Evolutionary conservation across 352 stramenopile species (phyloP).

Genomic region (Elongisporangium anandrum): DNA sequence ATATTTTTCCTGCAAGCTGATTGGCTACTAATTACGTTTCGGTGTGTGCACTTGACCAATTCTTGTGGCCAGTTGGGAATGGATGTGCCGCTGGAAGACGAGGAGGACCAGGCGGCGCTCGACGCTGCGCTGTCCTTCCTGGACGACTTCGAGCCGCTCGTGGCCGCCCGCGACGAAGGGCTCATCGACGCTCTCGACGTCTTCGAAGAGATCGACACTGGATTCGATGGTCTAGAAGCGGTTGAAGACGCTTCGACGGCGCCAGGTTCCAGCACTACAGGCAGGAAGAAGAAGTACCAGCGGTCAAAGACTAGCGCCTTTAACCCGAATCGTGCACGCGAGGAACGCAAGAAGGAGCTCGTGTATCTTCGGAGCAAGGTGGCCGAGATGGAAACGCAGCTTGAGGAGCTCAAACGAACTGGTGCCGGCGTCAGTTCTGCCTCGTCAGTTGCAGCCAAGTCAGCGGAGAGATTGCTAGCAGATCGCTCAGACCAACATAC

Average conservation of each 20-base stretch:
- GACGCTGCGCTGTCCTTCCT: slow-evolving; percentile 27
- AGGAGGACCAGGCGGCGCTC: slow-evolving; percentile 25
- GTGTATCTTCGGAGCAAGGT: slow-evolving; percentile 24
- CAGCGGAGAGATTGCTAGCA: background rate
- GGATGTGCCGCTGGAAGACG: slow-evolving; percentile 11
- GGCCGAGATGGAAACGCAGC: slow-evolving; percentile 23
- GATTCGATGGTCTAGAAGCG: background rate
- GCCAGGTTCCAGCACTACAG: too few relatives aligned
- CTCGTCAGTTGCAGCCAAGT: background rate
- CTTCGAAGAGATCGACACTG: too few relatives aligned
- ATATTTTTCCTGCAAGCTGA: background rate
- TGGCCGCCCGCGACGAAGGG: too few relatives aligned
- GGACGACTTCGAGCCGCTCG: slow-evolving; percentile 14
- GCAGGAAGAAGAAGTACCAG: background rate
- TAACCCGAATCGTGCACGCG: background rate
- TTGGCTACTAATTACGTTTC: background rate
- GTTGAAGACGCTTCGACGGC: too few relatives aligned
- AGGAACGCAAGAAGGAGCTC: slow-evolving; percentile 8
- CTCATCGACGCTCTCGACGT: too few relatives aligned
- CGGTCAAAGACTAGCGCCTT: background rate
- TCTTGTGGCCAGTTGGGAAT: slow-evolving; percentile 8
- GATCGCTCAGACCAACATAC: too few relatives aligned
- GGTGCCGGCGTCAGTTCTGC: background rate
- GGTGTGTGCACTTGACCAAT: too few relatives aligned
- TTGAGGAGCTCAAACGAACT: slow-evolving; percentile 9